phyloP scores from a whole-genome alignment of 352 stramenopile species.

The Aphanomyces stellatus region DNA sequence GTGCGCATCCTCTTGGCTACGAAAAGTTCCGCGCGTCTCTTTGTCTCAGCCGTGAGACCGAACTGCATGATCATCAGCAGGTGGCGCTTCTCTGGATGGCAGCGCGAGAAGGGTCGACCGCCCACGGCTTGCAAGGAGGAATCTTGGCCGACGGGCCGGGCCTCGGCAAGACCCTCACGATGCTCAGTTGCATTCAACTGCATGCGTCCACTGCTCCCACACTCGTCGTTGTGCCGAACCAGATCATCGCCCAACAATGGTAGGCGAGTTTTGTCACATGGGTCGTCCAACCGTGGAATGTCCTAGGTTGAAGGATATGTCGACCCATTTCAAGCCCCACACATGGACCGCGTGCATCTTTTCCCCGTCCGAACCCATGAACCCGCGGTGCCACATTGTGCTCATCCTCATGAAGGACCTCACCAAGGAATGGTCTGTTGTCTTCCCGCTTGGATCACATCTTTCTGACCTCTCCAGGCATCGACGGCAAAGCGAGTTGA shows the following conservation, averaged over 20 bases:
- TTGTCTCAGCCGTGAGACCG: background rate
- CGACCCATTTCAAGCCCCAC: constrained; percentile 1
- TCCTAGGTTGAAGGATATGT: constrained; percentile 17
- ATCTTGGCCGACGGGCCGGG: constrained; percentile 14
- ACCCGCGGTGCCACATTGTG: background rate
- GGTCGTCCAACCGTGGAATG: background rate
- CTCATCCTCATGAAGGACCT: constrained; percentile 13
- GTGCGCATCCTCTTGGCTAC: background rate
- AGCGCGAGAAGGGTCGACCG: background rate
- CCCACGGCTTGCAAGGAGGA: background rate
- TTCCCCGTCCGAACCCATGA: background rate
- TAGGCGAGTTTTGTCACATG: background rate
- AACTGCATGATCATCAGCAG: constrained; percentile 11
- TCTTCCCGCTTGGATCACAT: background rate
- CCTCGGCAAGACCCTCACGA: constrained; percentile 18
- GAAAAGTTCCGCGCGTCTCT: background rate
- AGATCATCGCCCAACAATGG: constrained; percentile 19
- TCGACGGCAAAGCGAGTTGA: constrained; percentile 7
- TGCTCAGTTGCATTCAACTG: constrained; percentile 3
- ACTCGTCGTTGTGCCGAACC: constrained; percentile 14
- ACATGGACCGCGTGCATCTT: constrained; percentile 8
- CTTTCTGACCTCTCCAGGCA: constrained; percentile 7
- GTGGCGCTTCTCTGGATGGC: constrained; percentile 7
- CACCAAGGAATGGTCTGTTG: constrained; percentile 7
- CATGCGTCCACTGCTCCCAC: background rate